These are phyloP conservation scores for Euphrasia confusa DNA, from an alignment of 257 asterid species.

Conservation along the genomic window DNA sequence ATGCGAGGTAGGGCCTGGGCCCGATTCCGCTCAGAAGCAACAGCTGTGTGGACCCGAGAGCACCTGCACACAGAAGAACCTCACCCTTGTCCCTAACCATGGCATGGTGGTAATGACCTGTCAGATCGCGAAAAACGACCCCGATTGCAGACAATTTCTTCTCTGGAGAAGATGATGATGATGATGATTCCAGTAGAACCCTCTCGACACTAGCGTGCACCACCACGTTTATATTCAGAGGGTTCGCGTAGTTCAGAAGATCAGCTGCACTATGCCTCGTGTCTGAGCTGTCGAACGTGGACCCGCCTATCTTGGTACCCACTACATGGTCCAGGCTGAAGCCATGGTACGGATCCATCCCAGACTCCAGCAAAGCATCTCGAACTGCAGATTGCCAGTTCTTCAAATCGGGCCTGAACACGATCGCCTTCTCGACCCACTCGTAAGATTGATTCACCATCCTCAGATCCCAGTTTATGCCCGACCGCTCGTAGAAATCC, in stretches of 20 bases:
- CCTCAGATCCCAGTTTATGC: slow-evolving; percentile 51
- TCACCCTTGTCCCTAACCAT: slow-evolving; percentile 71
- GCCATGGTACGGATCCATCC: slow-evolving; percentile 65
- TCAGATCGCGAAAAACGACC: slow-evolving; percentile 55
- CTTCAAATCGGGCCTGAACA: slow-evolving; percentile 67
- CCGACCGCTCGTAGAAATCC: slow-evolving; percentile 36
- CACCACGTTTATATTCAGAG: slow-evolving; percentile 50
- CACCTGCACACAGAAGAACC: slow-evolving; percentile 71
- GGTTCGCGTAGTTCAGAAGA: slow-evolving; percentile 58
- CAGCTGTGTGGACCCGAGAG: slow-evolving; percentile 86
- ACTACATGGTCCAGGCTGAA: slow-evolving; percentile 61
- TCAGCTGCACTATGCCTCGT: slow-evolving; percentile 78
- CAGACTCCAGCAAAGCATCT: slow-evolving; percentile 75
- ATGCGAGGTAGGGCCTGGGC: slow-evolving; percentile 68
- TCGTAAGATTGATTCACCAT: slow-evolving; percentile 70
- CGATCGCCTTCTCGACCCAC: slow-evolving; percentile 80
- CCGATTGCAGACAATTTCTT: slow-evolving; percentile 49
- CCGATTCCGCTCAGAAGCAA: slow-evolving; percentile 83
- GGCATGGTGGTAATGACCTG: slow-evolving; percentile 60
- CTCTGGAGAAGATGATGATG: slow-evolving; percentile 16
- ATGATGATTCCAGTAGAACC: slow-evolving; percentile 34
- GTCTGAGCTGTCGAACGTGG: slow-evolving; percentile 68
- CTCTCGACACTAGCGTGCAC: slow-evolving; percentile 70
- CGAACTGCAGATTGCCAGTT: slow-evolving; percentile 78
- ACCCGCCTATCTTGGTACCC: slow-evolving; percentile 91